These are phyloP conservation scores for Solanum paucissectum DNA, from an alignment of 257 asterid genomes.

Conservation along the genomic window DNA sequence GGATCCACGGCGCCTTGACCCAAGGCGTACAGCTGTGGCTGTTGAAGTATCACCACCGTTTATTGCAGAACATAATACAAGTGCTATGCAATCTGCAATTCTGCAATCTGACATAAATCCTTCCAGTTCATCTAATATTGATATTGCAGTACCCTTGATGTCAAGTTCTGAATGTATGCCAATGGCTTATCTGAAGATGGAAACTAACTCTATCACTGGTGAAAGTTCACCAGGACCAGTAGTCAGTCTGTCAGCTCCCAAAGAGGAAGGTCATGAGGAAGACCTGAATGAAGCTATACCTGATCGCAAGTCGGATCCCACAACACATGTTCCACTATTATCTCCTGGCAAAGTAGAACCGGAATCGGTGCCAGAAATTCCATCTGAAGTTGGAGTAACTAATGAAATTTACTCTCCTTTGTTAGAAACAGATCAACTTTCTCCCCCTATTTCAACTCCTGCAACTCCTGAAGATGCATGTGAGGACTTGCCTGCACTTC, in stretches of 20 bases:
- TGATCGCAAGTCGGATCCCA: slow-evolving; percentile 29
- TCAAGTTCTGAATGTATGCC: slow-evolving; percentile 28
- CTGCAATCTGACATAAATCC: slow-evolving; percentile 39
- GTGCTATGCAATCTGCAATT: slow-evolving; percentile 25
- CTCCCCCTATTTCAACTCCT: slow-evolving; percentile 32
- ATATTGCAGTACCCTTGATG: slow-evolving; percentile 20
- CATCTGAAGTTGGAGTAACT: slow-evolving; percentile 24
- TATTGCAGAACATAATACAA: slow-evolving; percentile 39
- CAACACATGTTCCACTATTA: slow-evolving; percentile 19
- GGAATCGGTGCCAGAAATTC: slow-evolving; percentile 24
- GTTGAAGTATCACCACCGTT: slow-evolving; percentile 39
- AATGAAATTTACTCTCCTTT: slow-evolving; percentile 74
- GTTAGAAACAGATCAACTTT: slow-evolving; percentile 54
- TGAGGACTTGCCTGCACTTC: slow-evolving; percentile 51
- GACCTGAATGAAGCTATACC: slow-evolving; percentile 25
- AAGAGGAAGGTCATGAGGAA: slow-evolving; percentile 32
- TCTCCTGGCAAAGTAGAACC: slow-evolving; percentile 33
- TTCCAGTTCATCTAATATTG: slow-evolving; percentile 23
- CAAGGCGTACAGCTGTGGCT: slow-evolving; percentile 54
- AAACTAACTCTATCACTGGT: slow-evolving; percentile 20
- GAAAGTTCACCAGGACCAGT: slow-evolving; percentile 24
- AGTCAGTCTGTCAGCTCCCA: slow-evolving; percentile 17
- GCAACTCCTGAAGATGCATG: slow-evolving; percentile 42
- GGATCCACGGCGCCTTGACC: slow-evolving; percentile 99
- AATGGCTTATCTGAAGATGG: slow-evolving; percentile 31